phyloP scores from a whole-genome alignment of 257 asterid genomes.

The Paraleonurus japonicus region DNA sequence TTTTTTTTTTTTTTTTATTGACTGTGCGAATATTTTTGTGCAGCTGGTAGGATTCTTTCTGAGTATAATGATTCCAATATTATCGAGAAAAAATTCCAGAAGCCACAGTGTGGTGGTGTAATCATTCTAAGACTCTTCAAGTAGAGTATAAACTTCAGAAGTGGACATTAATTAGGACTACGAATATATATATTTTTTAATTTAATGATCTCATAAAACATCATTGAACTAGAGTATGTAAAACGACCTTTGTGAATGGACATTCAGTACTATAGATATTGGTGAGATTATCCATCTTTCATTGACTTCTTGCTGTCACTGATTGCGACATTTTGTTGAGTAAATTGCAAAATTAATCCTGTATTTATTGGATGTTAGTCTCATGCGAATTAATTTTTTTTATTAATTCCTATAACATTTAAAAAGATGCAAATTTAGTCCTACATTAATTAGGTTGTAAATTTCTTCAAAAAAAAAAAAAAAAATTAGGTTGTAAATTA shows the following conservation, averaged over 20 bases:
- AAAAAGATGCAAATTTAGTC: too few species aligned
- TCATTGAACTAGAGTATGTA: not conserved
- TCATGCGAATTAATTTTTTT: too few species aligned
- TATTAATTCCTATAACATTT: too few species aligned
- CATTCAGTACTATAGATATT: not conserved
- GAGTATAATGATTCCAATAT: conserved; percentile 43
- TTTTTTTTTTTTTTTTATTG: too few species aligned
- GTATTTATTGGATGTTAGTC: too few species aligned
- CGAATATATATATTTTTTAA: too few species aligned
- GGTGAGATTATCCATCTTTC: not conserved
- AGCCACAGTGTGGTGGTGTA: conserved; percentile 14
- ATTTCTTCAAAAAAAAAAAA: too few species aligned
- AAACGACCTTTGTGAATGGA: not conserved
- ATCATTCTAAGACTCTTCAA: not conserved
- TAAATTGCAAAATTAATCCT: too few species aligned
- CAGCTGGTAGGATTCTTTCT: conserved; percentile 72
- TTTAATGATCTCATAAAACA: not conserved
- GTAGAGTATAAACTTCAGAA: not conserved
- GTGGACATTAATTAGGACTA: not conserved
- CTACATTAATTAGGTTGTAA: too few species aligned
- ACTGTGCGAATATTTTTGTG: not conserved
- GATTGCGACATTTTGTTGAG: not conserved
- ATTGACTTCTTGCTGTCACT: not conserved
- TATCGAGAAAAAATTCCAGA: conserved; percentile 17
- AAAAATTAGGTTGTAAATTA: too few species aligned